A percentile compares a stretch with the other conserved stretches of the same genome.
Evolutionary conservation across 2,329 filamentous ascomycete genomes (phyloP).

Genomic region (Penicillium capsulatum): DNA sequence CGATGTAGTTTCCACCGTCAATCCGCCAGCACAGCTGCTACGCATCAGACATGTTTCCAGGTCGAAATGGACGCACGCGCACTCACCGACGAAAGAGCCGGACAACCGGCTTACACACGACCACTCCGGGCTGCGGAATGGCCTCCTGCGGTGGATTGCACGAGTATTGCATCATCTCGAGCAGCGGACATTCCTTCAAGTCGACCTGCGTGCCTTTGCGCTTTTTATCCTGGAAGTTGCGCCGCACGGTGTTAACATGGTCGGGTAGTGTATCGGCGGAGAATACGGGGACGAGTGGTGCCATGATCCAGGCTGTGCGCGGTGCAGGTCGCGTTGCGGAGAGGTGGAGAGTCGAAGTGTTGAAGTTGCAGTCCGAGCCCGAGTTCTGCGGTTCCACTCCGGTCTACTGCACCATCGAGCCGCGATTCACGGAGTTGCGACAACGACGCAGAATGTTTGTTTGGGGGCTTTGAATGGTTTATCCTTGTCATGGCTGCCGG

Average conservation of each 20-base stretch:
- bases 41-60: slow-evolving; percentile 2
- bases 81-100: slow-evolving; percentile 56
- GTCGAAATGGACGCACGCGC: too few relatives aligned
- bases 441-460: too few relatives aligned
- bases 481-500: slow-evolving; percentile 36
- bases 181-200: slow-evolving; percentile 53
- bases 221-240: slow-evolving; percentile 47
- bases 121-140: slow-evolving; percentile 40
- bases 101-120: slow-evolving; percentile 55
- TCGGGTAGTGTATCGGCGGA: slow-evolving; percentile 49
- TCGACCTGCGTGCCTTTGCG: slow-evolving; percentile 51
- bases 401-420: too few relatives aligned
- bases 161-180: slow-evolving; percentile 60
- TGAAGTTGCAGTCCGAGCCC: slow-evolving; percentile 7
- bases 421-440: too few relatives aligned
- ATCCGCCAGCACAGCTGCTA: slow-evolving; percentile 47
- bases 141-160: slow-evolving; percentile 52
- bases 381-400: neutral
- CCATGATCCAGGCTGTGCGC: slow-evolving; percentile 41
- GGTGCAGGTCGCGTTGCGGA: neutral
- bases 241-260: slow-evolving; percentile 46
- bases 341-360: slow-evolving; percentile 4
- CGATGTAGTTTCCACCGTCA: slow-evolving; percentile 59
- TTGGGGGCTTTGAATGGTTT: too few relatives aligned
- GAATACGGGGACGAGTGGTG: slow-evolving; percentile 54